These are phyloP conservation scores for Exsudoporus frostii DNA, from an alignment of 768 basidiomycete genomes.

Conservation along the genomic window DNA sequence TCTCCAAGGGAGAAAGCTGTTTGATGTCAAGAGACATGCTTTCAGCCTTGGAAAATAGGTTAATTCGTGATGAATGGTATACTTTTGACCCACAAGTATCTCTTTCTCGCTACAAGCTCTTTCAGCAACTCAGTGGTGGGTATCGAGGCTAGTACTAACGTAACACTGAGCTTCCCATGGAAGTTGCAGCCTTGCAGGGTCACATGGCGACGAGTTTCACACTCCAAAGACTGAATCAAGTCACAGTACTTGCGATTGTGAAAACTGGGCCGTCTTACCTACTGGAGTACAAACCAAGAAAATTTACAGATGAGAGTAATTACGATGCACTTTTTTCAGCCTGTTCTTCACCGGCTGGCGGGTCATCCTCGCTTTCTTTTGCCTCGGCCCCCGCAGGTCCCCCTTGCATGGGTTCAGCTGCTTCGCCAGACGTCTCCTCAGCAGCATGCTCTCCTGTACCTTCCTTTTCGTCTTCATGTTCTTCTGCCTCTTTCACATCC, in stretches of 20 bases:
- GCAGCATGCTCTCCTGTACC: conserved; percentile 19
- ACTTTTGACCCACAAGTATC: neutral
- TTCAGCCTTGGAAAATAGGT: neutral
- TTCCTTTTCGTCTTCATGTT: conserved; percentile 33
- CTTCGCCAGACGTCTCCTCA: conserved; percentile 29
- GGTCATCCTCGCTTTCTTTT: conserved; percentile 24
- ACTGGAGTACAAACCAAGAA: neutral
- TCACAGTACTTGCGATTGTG: too few species aligned
- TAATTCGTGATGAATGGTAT: neutral
- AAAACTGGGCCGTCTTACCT: too few species aligned
- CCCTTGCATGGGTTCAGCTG: conserved; percentile 22
- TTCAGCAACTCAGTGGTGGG: neutral
- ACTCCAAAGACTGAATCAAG: too few species aligned
- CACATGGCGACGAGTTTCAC: too few species aligned
- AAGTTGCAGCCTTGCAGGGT: too few species aligned
- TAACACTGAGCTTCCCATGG: neutral
- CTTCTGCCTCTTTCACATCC: conserved; percentile 40
- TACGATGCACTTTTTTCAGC: conserved; percentile 17
- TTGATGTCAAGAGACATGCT: conserved; percentile 11
- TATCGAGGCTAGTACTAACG: neutral
- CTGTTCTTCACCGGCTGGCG: conserved; percentile 16
- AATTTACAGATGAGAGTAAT: conserved; percentile 6
- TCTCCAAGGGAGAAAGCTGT: conserved; percentile 11
- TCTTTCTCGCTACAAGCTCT: neutral
- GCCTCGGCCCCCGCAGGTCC: conserved; percentile 20